phyloP scores from a whole-genome alignment of 164 flowering plant species.

The Stephania yunnanensis region DNA sequence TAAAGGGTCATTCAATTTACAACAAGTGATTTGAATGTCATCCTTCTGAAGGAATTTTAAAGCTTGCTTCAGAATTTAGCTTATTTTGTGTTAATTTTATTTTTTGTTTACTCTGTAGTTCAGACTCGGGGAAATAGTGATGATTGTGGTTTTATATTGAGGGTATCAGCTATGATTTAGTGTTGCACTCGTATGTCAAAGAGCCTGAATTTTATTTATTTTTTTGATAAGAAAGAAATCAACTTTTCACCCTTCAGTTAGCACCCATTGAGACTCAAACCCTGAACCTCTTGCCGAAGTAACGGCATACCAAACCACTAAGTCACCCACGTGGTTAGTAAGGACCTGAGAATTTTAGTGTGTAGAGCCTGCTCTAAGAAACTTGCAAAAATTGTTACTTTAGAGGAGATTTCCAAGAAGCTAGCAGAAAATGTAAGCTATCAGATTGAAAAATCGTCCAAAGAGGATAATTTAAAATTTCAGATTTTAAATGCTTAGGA shows the following conservation, averaged over 20 bases:
- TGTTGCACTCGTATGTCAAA: too few relatives aligned
- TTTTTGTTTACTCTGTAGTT: background rate
- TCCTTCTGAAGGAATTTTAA: background rate
- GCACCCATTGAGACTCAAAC: too few relatives aligned
- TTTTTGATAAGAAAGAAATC: too few relatives aligned
- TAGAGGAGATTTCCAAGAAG: background rate
- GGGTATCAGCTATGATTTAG: background rate
- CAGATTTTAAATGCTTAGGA: background rate
- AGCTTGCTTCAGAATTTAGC: background rate
- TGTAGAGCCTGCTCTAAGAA: background rate
- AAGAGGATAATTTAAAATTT: background rate
- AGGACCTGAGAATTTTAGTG: background rate
- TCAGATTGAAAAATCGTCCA: background rate
- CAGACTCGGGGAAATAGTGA: too few relatives aligned
- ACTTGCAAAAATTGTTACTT: background rate
- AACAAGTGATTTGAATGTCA: conserved; percentile 6
- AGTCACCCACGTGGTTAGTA: too few relatives aligned
- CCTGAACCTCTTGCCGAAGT: too few relatives aligned
- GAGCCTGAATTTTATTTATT: too few relatives aligned
- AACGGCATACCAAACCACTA: too few relatives aligned
- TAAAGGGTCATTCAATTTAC: too few relatives aligned
- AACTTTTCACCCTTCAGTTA: too few relatives aligned
- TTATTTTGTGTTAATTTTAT: background rate
- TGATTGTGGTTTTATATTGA: background rate
- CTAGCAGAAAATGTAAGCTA: background rate